Conservation (phyloP, 345 rosid species). For the Passiflora organensis region DNA sequence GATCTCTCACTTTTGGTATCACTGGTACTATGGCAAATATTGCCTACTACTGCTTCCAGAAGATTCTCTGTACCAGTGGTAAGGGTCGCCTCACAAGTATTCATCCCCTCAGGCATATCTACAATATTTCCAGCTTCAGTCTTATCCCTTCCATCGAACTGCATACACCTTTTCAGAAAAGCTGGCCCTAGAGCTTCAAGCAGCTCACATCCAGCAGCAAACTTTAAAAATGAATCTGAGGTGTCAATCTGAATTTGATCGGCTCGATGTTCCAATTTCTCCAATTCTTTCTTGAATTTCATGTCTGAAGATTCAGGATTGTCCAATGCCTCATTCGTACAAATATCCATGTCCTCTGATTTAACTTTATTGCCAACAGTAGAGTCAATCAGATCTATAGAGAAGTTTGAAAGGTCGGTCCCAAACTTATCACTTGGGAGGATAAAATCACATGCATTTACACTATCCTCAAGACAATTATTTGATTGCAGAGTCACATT, state of each 20-base stretch:
- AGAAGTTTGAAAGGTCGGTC: constrained; percentile 20
- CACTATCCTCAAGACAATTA: constrained; percentile 26
- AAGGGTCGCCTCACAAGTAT: constrained; percentile 49
- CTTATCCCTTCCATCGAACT: constrained; percentile 40
- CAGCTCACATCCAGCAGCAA: constrained; percentile 68
- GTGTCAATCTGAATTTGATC: no score
- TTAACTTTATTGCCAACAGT: constrained; percentile 23
- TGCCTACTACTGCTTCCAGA: constrained; percentile 86
- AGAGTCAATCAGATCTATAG: constrained; percentile 34
- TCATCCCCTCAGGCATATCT: constrained; percentile 46
- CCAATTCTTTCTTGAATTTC: constrained; percentile 31
- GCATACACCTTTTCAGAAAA: constrained; percentile 37
- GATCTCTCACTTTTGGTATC: constrained; percentile 52
- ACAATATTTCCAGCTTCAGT: constrained; percentile 35
- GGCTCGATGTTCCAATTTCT: constrained; percentile 28
- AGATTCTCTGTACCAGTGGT: constrained; percentile 69
- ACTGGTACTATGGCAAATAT: constrained; percentile 45
- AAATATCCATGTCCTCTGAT: constrained; percentile 26
- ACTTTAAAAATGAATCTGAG: constrained; percentile 38
- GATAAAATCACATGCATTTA: constrained; percentile 32
- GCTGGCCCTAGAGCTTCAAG: constrained; percentile 80
- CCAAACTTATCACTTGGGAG: constrained; percentile 40
- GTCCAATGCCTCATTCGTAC: constrained; percentile 24
- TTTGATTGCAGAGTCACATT: constrained; percentile 23
- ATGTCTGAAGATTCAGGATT: constrained; percentile 35